Evolutionary conservation across 2,329 filamentous ascomycete species (phyloP).

Genomic region (Fusarium sp.): DNA sequence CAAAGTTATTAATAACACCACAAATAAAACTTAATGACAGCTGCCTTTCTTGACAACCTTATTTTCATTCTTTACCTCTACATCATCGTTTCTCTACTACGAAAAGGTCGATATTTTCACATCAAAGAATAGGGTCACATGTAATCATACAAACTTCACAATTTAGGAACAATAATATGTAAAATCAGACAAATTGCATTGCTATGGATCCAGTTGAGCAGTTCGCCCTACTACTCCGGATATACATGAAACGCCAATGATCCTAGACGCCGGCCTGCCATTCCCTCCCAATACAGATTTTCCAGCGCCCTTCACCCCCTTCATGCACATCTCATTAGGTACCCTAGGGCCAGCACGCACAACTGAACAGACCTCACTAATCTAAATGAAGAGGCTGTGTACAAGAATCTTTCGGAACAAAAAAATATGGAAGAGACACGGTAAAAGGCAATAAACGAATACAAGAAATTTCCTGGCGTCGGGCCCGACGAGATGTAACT

Average conservation of each 20-base stretch:
- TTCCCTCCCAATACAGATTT: conserved; percentile 32
- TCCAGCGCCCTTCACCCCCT: conserved; percentile 32
- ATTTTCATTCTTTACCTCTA: too few species aligned
- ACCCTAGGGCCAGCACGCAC: conserved; percentile 34
- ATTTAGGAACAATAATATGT: background rate
- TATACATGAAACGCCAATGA: conserved; percentile 44
- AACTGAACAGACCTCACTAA: conserved; percentile 22
- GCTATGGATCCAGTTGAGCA: conserved; percentile 42
- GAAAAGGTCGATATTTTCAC: background rate
- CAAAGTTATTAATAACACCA: too few species aligned
- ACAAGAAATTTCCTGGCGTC: conserved; percentile 41
- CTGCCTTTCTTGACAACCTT: too few species aligned
- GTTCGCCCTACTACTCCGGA: conserved; percentile 43
- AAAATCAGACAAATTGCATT: conserved; percentile 40
- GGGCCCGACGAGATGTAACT: conserved; percentile 39
- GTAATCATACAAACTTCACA: background rate
- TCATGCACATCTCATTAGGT: conserved; percentile 34
- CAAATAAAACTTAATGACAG: too few species aligned
- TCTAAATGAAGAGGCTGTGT: conserved; percentile 15
- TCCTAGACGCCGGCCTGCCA: conserved; percentile 36
- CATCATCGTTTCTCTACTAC: background rate
- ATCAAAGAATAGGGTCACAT: background rate
- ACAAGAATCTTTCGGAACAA: conserved; percentile 10
- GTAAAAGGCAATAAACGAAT: background rate
- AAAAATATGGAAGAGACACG: background rate